phyloP scores from a whole-genome alignment of 2,329 filamentous ascomycete genomes.

The Fusarium palustre region DNA sequence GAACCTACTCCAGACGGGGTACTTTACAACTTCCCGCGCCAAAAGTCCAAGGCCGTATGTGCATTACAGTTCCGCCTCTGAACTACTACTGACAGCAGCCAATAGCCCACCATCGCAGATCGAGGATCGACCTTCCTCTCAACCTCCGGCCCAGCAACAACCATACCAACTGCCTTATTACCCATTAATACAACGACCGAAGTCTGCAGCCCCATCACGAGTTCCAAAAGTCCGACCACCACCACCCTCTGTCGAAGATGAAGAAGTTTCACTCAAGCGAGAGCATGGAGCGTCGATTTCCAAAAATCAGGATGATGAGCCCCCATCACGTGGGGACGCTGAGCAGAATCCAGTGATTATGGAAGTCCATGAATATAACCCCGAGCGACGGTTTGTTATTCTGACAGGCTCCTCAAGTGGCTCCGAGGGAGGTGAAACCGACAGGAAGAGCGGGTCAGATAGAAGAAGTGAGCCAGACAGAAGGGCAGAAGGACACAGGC shows the following conservation, averaged over 20 bases:
- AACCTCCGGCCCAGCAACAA: conserved; percentile 28
- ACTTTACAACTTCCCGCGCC: conserved; percentile 62
- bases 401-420: conserved; percentile 54
- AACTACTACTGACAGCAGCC: conserved; percentile 28
- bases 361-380: conserved; percentile 69
- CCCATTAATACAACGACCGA: conserved; percentile 28
- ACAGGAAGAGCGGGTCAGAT: conserved; percentile 40
- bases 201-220: conserved; percentile 31
- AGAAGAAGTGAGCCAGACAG: conserved; percentile 17
- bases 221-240: conserved; percentile 63
- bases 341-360: conserved; percentile 77
- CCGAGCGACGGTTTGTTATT: conserved; percentile 74
- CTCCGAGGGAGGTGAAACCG: conserved; percentile 43
- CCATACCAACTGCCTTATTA: conserved; percentile 40
- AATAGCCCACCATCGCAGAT: conserved; percentile 36
- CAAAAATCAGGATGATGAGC: conserved; percentile 62
- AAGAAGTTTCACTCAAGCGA: conserved; percentile 69
- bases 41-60: conserved; percentile 49
- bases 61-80: neutral
- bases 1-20: conserved; percentile 62
- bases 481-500: conserved; percentile 4
- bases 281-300: conserved; percentile 62
- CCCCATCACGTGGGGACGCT: conserved; percentile 70
- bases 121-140: conserved; percentile 35
- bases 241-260: conserved; percentile 76